Evolutionary conservation across 192 early-diverging fungal species (phyloP).

Genomic region (Spizellomyces punctatus): DNA sequence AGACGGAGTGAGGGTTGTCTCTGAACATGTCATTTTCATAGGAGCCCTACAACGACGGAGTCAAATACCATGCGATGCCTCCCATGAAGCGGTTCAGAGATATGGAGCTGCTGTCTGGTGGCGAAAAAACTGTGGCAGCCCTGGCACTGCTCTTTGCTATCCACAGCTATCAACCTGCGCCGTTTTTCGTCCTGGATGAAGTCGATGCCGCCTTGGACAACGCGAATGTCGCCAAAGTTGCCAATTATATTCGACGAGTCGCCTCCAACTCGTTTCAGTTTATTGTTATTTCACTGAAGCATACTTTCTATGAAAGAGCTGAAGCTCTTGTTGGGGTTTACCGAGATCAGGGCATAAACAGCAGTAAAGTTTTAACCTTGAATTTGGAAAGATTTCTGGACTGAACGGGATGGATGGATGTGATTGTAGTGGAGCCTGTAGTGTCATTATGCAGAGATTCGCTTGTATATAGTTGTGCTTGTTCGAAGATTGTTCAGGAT

Average conservation of each 20-base stretch:
- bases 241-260: constrained; percentile 84
- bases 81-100: constrained; percentile 99
- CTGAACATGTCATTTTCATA: constrained; percentile 6
- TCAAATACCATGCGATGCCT: constrained; percentile 99
- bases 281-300: constrained; percentile 97
- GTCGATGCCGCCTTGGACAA: constrained; percentile 98
- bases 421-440: too few species aligned
- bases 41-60: constrained; percentile 91
- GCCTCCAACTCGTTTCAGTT: constrained; percentile 78
- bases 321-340: constrained; percentile 95
- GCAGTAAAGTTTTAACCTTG: constrained; percentile 80
- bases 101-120: constrained; percentile 98
- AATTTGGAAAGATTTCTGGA: constrained; percentile 40
- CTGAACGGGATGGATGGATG: too few species aligned
- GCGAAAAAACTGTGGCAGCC: constrained; percentile 98
- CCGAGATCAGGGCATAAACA: constrained; percentile 82
- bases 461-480: too few species aligned
- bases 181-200: constrained; percentile 99
- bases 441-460: too few species aligned
- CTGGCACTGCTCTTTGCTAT: constrained; percentile 96
- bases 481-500: too few species aligned
- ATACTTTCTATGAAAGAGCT: constrained; percentile 90
- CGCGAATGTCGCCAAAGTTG: constrained; percentile 92
- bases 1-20: background rate
- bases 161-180: constrained; percentile 90